Conservation (phyloP, 495 filamentous ascomycete species). For the Neurospora sp. region DNA sequence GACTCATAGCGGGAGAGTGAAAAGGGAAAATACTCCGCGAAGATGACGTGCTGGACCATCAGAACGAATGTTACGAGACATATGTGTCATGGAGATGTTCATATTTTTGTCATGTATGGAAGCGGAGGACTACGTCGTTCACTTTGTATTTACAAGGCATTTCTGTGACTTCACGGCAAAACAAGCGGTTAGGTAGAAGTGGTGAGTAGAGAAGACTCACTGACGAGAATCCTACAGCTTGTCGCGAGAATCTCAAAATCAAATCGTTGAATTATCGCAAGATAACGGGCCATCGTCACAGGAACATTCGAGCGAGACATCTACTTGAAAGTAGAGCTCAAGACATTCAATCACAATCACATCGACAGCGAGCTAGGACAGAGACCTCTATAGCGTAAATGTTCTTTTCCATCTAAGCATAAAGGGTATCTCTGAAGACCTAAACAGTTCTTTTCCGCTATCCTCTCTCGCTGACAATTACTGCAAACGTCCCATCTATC, state of each 20-base stretch:
- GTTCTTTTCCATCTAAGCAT: not conserved
- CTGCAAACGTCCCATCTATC: not conserved
- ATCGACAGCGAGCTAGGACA: not conserved
- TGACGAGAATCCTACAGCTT: not conserved
- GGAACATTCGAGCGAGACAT: not conserved
- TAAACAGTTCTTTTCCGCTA: not conserved
- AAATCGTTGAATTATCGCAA: not conserved
- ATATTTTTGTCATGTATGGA: not conserved
- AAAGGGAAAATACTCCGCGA: not conserved
- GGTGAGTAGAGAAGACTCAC: not conserved
- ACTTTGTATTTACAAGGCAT: not conserved
- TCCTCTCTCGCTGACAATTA: not conserved
- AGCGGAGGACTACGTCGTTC: not conserved
- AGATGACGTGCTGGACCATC: not conserved
- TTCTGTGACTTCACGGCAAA: not conserved
- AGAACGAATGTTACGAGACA: not conserved
- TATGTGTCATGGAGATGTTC: not conserved
- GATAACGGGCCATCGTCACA: not conserved
- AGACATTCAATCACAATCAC: not conserved
- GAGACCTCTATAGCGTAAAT: not conserved
- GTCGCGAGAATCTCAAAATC: not conserved
- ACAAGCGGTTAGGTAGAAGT: not conserved
- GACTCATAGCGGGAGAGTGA: not conserved
- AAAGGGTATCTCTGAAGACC: not conserved
- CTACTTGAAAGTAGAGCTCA: not conserved